Base-by-base conservation (phyloP, 495 filamentous ascomycete species). In the Lepidopterella palustris region DNA sequence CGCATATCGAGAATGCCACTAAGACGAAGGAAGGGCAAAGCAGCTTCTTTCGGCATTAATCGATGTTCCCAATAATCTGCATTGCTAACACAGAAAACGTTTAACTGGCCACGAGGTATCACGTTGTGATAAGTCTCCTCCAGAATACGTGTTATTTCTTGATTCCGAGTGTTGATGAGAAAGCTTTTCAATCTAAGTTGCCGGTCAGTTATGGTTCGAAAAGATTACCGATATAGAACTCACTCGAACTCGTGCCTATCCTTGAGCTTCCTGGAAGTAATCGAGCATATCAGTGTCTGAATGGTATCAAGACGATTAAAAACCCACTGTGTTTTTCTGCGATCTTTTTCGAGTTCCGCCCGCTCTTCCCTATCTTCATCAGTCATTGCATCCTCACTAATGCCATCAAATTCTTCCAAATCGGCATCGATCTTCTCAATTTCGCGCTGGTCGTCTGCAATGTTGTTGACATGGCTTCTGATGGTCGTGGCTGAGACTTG, bases 1-100 rank as follows among this genome's bases (percentile, higher is more conserved):
- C 74, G 70, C 0, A 75, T 24, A 21, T 53, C 39, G 4, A 73
- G 9, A 45, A 75, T 72, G 4, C 72, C 73, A 54, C 74, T 76
- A 1, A 77, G 67, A 9, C 61, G 11, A 45, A 77, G 69, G 28
- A 59, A 64, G 4, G 66, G 70, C 24, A 71, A 55, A 6, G 66
- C 59, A 2, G 21, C 27, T 21, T 59, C 49, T 39, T 52, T 66
- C 4, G 57, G 35, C 25, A 32, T 28, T 20, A 68, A 27, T n/a
- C 74, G 70, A 24, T 72, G 15, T 4, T 70, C 58, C 73, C 72
- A 73, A 63, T 76, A 74, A 4, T 68, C 50, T 0, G 31, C 53
- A 50, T 75, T 77, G 63, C 73, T 73, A 27, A 67, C 69, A 42
- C 74, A 76, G 32, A 75, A 75, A 2, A 73, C 69, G 3, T 61